These are phyloP conservation scores for Venturia effusa DNA, from an alignment of 2,329 filamentous ascomycete genomes.

Conservation along the genomic window DNA sequence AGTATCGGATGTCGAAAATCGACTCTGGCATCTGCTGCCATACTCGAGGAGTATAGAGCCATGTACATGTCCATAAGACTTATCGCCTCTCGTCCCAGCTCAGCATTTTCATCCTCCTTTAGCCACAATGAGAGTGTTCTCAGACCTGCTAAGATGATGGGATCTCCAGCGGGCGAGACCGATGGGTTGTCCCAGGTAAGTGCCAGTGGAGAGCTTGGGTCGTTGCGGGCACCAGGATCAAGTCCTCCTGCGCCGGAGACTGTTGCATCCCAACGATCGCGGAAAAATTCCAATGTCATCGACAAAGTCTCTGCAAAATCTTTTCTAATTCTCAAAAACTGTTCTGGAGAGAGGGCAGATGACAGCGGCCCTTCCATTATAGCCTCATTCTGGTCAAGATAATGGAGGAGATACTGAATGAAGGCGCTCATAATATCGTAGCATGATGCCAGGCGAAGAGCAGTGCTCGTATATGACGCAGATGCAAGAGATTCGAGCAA, in stretches of 20 bases:
- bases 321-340: constrained; percentile 50
- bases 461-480: constrained; percentile 38
- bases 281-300: constrained; percentile 52
- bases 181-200: constrained; percentile 48
- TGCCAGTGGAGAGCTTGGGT: not conserved
- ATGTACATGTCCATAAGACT: constrained; percentile 54
- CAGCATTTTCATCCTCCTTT: constrained; percentile 55
- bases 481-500: constrained; percentile 49
- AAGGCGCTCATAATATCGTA: constrained; percentile 50
- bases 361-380: constrained; percentile 15
- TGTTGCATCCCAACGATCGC: constrained; percentile 56
- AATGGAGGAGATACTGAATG: constrained; percentile 18
- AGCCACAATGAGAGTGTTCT: constrained; percentile 54
- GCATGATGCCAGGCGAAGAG: constrained; percentile 46
- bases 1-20: constrained; percentile 33
- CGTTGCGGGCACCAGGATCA: constrained; percentile 43
- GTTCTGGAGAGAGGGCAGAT: constrained; percentile 44
- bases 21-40: constrained; percentile 15
- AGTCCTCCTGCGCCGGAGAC: constrained; percentile 51
- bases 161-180: constrained; percentile 35
- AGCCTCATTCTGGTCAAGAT: constrained; percentile 14
- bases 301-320: constrained; percentile 54
- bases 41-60: constrained; percentile 43
- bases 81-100: constrained; percentile 41
- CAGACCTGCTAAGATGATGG: constrained; percentile 48